Percentiles rank a stretch among this genome's conserved stretches.
phyloP scores from a whole-genome alignment of 2,329 filamentous ascomycete species.

The Blastomyces percursus region DNA sequence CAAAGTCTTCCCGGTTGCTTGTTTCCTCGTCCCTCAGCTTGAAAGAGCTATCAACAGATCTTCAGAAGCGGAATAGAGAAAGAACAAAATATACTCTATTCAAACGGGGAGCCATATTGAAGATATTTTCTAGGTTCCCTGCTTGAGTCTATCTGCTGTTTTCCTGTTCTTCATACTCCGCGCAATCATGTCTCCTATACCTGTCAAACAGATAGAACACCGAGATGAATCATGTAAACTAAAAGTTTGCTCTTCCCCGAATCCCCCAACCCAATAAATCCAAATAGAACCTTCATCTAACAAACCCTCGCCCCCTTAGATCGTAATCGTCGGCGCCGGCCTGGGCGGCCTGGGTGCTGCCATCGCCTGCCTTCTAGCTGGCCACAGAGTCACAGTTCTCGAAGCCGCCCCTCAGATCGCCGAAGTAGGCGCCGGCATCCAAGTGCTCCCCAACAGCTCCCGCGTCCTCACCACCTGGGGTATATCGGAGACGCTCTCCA shows the following conservation, averaged over 20 bases:
- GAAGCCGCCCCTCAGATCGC: constrained; percentile 31
- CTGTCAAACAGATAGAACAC: constrained; percentile 1
- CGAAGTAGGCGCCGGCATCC: constrained; percentile 32
- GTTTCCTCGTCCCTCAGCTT: background rate
- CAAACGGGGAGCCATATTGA: background rate
- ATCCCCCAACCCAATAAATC: no score
- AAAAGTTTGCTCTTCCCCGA: background rate
- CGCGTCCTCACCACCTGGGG: constrained; percentile 22
- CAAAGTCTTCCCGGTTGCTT: no score
- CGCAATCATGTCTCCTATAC: constrained; percentile 2
- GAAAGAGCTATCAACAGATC: background rate
- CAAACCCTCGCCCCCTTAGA: constrained; percentile 3
- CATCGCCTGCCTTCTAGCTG: constrained; percentile 14
- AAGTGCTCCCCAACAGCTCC: constrained; percentile 25
- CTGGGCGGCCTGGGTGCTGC: constrained; percentile 18
- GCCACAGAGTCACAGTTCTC: constrained; percentile 18
- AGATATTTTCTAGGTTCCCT: background rate
- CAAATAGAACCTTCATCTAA: background rate
- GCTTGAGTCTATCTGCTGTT: background rate
- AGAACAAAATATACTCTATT: background rate
- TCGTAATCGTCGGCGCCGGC: constrained; percentile 17
- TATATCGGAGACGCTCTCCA: constrained; percentile 19
- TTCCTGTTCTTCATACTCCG: background rate
- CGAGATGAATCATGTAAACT: constrained; percentile 5
- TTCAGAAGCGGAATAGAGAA: background rate